Evolutionary conservation across 2,329 filamentous ascomycete species (phyloP), one percentile per base, ranked within the genome.

Genomic region (Colletotrichum sp.): DNA sequence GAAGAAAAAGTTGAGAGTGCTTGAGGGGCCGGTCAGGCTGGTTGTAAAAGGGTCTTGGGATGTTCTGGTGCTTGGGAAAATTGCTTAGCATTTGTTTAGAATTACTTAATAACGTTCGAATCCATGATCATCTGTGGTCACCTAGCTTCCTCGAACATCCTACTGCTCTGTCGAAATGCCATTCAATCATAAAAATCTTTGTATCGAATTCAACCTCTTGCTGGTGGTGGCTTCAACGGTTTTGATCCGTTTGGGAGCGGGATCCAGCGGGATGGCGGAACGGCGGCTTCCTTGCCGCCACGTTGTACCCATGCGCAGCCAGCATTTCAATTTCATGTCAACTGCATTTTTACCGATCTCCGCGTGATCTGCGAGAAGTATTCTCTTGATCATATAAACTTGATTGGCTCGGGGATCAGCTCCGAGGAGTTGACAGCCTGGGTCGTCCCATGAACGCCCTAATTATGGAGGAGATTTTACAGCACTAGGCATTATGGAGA

Each of bases 1-100:
- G 43, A 63, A 16, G 62, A 55, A 31, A 72, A 72, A 12, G 47
- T 57, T 18, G 72, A 51, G 9, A 47, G 12, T 2, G 71, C 33
- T n/a, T 70, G 33, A 64, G n/a, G 33, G 8, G 0, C 11, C 7
- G 15, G n/a, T 3, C 6, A 33, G n/a, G 0, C 15, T 63, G 8
- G 18, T 16, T 1, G 0, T 6, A 31, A 4, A 59, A 34, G 11
- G 27, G 55, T 24, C 5, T 12, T n/a, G 6, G 54, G 43, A 51
- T 51, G n/a, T 51, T 51, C 6, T 51, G 43, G n/a, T 51, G 2
- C n/a, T 8, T 8, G n/a, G 43, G n/a, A 13, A 51, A 51, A 51
- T 13, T 51, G 6, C n/a, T 12, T 51, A 51, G 43, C 43, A 51
- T 51, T 51, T 51, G n/a, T 51, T 51, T 51, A 51, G 43, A 51